phyloP scores from a whole-genome alignment of 2,329 filamentous ascomycete genomes.

The Nannizziopsis arthrosporioides region DNA sequence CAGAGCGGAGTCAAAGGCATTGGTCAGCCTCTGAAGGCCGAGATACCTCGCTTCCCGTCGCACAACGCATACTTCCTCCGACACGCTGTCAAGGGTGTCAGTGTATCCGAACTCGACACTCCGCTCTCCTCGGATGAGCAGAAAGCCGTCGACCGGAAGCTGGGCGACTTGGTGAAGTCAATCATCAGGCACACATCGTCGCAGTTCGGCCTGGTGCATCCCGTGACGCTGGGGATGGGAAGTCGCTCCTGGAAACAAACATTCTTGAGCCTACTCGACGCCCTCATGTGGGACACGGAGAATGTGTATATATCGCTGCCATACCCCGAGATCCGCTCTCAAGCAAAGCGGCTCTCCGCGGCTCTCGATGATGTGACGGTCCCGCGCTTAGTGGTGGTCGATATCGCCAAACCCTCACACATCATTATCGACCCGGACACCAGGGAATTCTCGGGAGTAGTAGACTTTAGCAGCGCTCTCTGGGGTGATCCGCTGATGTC shows the following conservation, averaged over 20 bases:
- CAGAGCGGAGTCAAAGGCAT: constrained; percentile 26
- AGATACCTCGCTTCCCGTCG: constrained; percentile 20
- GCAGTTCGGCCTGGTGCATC: constrained; percentile 41
- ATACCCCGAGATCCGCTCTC: constrained; percentile 43
- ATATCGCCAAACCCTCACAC: constrained; percentile 39
- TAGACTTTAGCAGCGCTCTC: constrained; percentile 43
- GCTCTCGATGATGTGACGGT: constrained; percentile 41
- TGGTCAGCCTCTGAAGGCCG: constrained; percentile 30
- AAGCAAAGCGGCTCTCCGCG: constrained; percentile 34
- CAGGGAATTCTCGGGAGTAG: constrained; percentile 39
- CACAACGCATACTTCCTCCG: constrained; percentile 29
- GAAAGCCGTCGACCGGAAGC: constrained; percentile 25
- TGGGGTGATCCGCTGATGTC: constrained; percentile 48
- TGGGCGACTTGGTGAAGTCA: constrained; percentile 29
- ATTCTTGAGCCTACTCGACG: constrained; percentile 43
- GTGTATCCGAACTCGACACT: constrained; percentile 23
- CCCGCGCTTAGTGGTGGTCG: constrained; percentile 41
- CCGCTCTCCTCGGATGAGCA: constrained; percentile 23
- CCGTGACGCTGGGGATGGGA: constrained; percentile 37
- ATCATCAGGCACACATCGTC: constrained; percentile 38
- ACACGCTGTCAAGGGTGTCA: constrained; percentile 26
- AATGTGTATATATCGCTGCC: constrained; percentile 48
- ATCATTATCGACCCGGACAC: constrained; percentile 41
- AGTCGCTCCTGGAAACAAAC: constrained; percentile 43
- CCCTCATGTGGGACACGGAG: constrained; percentile 45